A percentile compares a stretch with the other conserved stretches of the same genome.
Evolutionary conservation across 2,329 filamentous ascomycete genomes (phyloP).

Genomic region (Metarhizium brunneum): DNA sequence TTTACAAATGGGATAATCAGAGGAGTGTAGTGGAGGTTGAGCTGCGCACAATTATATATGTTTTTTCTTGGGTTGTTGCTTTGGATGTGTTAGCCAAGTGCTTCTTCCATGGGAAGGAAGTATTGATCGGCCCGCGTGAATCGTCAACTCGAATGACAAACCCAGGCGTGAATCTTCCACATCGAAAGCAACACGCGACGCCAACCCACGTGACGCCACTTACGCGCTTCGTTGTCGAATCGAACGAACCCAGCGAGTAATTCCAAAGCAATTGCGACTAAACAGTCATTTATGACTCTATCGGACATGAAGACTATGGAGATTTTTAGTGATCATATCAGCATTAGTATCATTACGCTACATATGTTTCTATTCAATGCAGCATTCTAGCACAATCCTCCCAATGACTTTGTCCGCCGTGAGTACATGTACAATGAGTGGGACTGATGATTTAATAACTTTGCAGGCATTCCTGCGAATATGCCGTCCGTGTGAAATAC

Average conservation of each 20-base stretch:
- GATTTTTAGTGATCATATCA: not conserved
- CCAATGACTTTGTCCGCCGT: not conserved
- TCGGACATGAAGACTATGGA: not conserved
- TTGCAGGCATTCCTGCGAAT: not conserved
- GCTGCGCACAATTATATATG: too few species aligned
- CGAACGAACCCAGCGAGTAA: not conserved
- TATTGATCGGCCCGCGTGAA: not conserved
- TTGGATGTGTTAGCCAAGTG: too few species aligned
- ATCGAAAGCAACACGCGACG: constrained; percentile 14
- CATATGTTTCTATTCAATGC: not conserved
- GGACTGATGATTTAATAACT: not conserved
- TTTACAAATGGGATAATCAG: too few species aligned
- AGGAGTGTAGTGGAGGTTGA: too few species aligned
- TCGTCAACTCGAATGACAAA: not conserved
- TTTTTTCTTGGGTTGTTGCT: too few species aligned
- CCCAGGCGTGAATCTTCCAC: constrained; percentile 2
- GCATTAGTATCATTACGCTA: not conserved
- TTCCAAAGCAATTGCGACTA: too few species aligned
- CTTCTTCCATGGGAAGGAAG: not conserved
- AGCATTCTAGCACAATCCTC: not conserved
- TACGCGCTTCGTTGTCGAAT: not conserved
- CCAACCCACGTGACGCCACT: constrained; percentile 10
- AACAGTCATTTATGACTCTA: not conserved
- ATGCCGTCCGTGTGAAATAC: not conserved
- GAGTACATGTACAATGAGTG: not conserved